Evolutionary conservation across 257 asterid species (phyloP), one percentile per base, ranked within the genome.

Genomic region (Nicotiana obtusifolia): DNA sequence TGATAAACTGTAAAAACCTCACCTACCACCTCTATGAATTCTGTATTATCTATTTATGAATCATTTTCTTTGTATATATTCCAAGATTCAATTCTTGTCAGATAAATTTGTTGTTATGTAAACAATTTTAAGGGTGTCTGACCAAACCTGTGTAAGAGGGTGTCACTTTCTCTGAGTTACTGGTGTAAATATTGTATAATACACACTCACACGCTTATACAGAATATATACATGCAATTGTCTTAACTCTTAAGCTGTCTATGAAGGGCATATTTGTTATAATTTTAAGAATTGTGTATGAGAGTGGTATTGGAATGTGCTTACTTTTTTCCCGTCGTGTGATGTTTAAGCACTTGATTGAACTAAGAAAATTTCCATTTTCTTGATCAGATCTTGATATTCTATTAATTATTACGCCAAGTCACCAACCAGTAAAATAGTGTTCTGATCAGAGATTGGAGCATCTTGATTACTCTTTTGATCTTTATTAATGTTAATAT

Each of bases 1-100:
- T 66, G 99, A 95, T 88, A 95, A 95, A 85, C 87, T 94, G 99
- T 94, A 78, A 83, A 87, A 56, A 52, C 67, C 19, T 26, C 47
- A 49, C 15, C 64, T 16, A 17, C 16, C 19, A 59, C 68, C 31
- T 68, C 35, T 2, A 68, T 60, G 1, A 26, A 17, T 60, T 11
- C 67, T 22, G 52, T 31, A 56, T 15, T n/a, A 53, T 64, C 9
- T 20, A 2, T 41, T 26, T 53, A 26, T 64, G 41, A 66, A 28
- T 52, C 20, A 24, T 53, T 49, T 81, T 64, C 82, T 59, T 59
- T 8, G 49, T 37, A 37, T 56, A 26, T n/a, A 19, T 28, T 57
- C 57, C 52, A 17, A 14, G 69, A 17, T 79, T 80, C 64, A 61
- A 28, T 56, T 78, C 7, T 56, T n/a, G 71, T 62, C 35, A 31